A percentile compares a stretch with the other conserved stretches of the same genome.
These are phyloP conservation scores for Phytophthora boehmeriae DNA, from an alignment of 352 stramenopile species.

Conservation along the genomic window DNA sequence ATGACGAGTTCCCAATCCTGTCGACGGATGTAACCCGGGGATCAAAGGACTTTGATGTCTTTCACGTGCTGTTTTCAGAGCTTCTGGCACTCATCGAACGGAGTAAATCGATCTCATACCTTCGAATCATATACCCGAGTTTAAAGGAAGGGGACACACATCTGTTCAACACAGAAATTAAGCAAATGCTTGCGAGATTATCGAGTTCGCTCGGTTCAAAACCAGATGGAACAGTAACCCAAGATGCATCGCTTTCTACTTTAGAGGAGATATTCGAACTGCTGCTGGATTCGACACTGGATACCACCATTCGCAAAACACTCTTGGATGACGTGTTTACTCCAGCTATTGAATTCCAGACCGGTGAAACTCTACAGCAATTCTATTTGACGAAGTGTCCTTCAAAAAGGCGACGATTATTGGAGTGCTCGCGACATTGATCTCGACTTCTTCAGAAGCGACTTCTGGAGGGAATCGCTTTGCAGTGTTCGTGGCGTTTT, in stretches of 20 bases:
- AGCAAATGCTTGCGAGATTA: conserved; percentile 50
- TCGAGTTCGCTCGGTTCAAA: conserved; percentile 18
- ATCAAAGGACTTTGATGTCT: conserved; percentile 74
- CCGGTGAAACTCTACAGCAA: conserved; percentile 29
- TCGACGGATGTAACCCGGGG: conserved; percentile 69
- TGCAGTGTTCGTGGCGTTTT: conserved; percentile 60
- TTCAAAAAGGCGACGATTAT: conserved; percentile 43
- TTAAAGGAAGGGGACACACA: conserved; percentile 68
- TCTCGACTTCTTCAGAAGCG: conserved; percentile 58
- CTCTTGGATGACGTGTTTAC: conserved; percentile 58
- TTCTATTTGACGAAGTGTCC: conserved; percentile 56
- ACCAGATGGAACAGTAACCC: conserved; percentile 2
- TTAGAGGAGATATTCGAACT: conserved; percentile 44
- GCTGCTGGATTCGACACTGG: conserved; percentile 45
- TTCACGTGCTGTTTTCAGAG: conserved; percentile 54
- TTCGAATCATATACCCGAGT: conserved; percentile 61
- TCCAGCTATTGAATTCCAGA: conserved; percentile 53
- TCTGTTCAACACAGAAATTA: conserved; percentile 59
- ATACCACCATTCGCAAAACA: conserved; percentile 45
- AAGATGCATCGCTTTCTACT: conserved; percentile 13
- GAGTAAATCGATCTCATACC: conserved; percentile 47
- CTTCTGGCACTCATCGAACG: conserved; percentile 63
- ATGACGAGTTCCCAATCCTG: conserved; percentile 77
- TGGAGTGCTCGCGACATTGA: conserved; percentile 54
- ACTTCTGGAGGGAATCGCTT: conserved; percentile 41